Base-by-base conservation (phyloP, 495 filamentous ascomycete genomes). In the Chaetomium fimeti region DNA sequence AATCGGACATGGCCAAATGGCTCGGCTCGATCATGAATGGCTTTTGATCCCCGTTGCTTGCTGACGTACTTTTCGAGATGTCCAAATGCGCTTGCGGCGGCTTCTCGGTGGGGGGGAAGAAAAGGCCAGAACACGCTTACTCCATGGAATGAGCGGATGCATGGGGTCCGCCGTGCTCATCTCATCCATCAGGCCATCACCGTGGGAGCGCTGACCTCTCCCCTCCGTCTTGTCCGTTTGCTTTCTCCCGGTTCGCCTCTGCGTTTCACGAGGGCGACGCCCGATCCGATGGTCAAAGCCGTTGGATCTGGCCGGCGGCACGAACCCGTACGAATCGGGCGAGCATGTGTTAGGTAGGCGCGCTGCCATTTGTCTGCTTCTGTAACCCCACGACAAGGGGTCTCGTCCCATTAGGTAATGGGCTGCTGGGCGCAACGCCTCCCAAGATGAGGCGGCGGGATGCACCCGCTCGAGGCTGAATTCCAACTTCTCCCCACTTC, bases 371-470 rank as follows among this genome's bases (percentile, higher is more conserved):
- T 55, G 51, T 9, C 25, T 45, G 25, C 38, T 49, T 0, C 27
- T 22, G 54, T 13, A 49, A 64, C 53, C 62, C 53, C 62, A 64
- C 62, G 62, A 24, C 45, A 49, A 28, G 61, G 48, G 62, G 32
- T 22, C n/a, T n/a, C 20, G 53, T 27, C 43, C 28, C 62, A 64
- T 64, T 64, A 64, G 53, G 42, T 64, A 64, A 64, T 64, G 62
- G 29, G 28, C 53, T 38, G 9, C 22, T 42, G 20, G 29, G 18
- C 54, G 49, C 22, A 53, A 49, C 43, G 22, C 24, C 47, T 53
- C 54, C 62, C 62, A 64, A 64, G 62, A 53, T 20, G 56, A 59
- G 62, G 62, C 62, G 40, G 58, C 51, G 57, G 64, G 57, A 60
- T 57, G 59, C 38, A 57, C 59, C 58, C 52, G 52, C 43, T 24